Evolutionary conservation across 1,139 yeast genomes (phyloP).

Genomic region (Spencermartinsiella ligniputridi): DNA sequence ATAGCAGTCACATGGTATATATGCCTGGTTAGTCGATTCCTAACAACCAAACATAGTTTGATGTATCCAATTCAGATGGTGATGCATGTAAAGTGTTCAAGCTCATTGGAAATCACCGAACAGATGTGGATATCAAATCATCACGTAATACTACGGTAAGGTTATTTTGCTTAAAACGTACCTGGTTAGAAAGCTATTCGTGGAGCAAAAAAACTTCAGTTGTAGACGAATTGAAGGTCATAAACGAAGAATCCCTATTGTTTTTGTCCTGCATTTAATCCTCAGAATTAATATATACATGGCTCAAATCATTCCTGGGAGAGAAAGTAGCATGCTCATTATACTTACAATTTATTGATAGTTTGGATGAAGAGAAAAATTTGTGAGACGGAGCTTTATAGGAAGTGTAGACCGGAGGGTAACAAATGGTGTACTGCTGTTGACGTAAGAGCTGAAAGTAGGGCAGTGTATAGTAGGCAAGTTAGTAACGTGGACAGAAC

Average conservation of each 20-base stretch:
- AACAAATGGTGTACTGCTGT: no score
- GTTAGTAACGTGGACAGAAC: no score
- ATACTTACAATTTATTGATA: no score
- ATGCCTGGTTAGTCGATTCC: no score
- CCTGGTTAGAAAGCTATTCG: constrained; percentile 6
- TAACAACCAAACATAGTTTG: no score
- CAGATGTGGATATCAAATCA: constrained; percentile 29
- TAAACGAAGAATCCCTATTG: constrained; percentile 64
- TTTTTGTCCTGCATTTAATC: constrained; percentile 63
- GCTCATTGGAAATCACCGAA: constrained; percentile 60
- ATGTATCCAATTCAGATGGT: constrained; percentile 60
- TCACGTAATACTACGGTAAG: constrained; percentile 1
- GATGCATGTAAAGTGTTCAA: constrained; percentile 73
- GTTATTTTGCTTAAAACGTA: background rate
- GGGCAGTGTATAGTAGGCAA: no score
- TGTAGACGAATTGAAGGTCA: constrained; percentile 42
- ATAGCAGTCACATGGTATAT: no score
- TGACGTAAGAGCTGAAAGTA: no score
- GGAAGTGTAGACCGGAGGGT: no score
- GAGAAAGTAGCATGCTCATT: no score
- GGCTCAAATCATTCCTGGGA: constrained; percentile 35
- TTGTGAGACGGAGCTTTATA: no score
- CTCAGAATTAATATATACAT: constrained; percentile 41
- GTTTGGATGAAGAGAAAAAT: no score
- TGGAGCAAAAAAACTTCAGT: background rate